phyloP scores from a whole-genome alignment of 768 basidiomycete species.

The Rubroboletus pulcherrimus region DNA sequence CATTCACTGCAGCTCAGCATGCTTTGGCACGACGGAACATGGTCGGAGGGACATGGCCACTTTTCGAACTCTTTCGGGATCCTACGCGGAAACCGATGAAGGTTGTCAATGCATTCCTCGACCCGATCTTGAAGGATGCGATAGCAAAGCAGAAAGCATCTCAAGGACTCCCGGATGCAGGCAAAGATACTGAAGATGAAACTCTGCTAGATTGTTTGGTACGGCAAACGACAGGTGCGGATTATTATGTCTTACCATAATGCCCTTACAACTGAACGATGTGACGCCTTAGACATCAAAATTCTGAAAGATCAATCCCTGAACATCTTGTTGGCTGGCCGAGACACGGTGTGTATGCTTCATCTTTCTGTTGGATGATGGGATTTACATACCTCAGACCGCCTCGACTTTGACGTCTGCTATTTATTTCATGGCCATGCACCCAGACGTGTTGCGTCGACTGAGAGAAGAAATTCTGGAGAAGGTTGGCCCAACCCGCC shows the following conservation, averaged over 20 bases:
- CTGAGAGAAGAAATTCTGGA: constrained; percentile 43
- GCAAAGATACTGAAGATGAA: constrained; percentile 27
- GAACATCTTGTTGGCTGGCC: constrained; percentile 43
- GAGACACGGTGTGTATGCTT: constrained; percentile 37
- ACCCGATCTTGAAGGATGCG: constrained; percentile 38
- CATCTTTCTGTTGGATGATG: neutral
- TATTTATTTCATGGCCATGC: constrained; percentile 43
- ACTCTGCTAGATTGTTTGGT: constrained; percentile 42
- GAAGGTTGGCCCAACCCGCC: constrained; percentile 32
- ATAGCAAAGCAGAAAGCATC: constrained; percentile 23
- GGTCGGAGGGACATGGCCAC: constrained; percentile 38
- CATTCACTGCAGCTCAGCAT: constrained; percentile 35
- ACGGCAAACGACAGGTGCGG: constrained; percentile 35
- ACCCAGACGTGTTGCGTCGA: constrained; percentile 38
- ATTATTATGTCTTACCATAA: neutral
- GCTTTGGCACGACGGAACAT: constrained; percentile 26
- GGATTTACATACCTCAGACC: constrained; percentile 31
- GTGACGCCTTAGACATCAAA: constrained; percentile 20
- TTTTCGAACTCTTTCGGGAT: constrained; percentile 36
- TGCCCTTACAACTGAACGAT: neutral
- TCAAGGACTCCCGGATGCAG: neutral
- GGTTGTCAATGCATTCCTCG: constrained; percentile 37
- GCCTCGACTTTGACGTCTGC: constrained; percentile 42
- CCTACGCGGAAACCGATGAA: constrained; percentile 32
- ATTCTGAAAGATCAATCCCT: constrained; percentile 41